Conservation (phyloP, 257 asterid species). For the Nicotiana attenuata region DNA sequence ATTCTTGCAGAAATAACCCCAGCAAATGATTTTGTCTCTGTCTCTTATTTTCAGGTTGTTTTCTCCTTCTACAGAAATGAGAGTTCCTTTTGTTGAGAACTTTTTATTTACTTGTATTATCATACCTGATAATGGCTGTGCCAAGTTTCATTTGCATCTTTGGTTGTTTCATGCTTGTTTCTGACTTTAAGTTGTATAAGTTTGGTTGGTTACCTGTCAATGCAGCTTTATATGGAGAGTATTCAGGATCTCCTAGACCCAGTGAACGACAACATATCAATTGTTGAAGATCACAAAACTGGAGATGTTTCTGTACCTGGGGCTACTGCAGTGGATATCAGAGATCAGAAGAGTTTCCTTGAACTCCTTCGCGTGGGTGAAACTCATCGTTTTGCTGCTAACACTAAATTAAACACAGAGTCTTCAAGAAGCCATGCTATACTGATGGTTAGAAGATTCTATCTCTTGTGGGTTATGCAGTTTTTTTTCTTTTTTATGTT, state of each 20-base stretch:
- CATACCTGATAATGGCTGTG: background rate
- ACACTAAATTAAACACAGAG: conserved; percentile 81
- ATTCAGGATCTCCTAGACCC: conserved; percentile 87
- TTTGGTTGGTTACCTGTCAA: conserved; percentile 5
- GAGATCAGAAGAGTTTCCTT: conserved; percentile 60
- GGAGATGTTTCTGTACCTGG: conserved; percentile 92
- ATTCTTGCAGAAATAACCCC: conserved; percentile 56
- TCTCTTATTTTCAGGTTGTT: conserved; percentile 83
- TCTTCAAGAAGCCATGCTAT: conserved; percentile 96
- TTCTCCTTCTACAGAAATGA: background rate
- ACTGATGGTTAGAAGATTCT: conserved; percentile 50
- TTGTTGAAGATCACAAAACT: conserved; percentile 67
- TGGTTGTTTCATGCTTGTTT: conserved; percentile 1
- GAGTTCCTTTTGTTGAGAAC: background rate
- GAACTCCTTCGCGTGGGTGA: conserved; percentile 73
- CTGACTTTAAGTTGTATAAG: background rate
- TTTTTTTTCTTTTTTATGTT: conserved; percentile 1
- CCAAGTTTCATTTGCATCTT: conserved; percentile 4
- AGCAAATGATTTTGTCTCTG: conserved; percentile 54
- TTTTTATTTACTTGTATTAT: background rate
- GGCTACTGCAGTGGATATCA: conserved; percentile 62
- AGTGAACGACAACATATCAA: conserved; percentile 59
- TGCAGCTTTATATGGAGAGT: conserved; percentile 89
- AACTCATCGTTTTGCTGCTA: conserved; percentile 82
- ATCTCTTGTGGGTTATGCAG: background rate